Evolutionary conservation across 2,329 filamentous ascomycete species (phyloP).

Genomic region (Tolypocladium pustulatum): DNA sequence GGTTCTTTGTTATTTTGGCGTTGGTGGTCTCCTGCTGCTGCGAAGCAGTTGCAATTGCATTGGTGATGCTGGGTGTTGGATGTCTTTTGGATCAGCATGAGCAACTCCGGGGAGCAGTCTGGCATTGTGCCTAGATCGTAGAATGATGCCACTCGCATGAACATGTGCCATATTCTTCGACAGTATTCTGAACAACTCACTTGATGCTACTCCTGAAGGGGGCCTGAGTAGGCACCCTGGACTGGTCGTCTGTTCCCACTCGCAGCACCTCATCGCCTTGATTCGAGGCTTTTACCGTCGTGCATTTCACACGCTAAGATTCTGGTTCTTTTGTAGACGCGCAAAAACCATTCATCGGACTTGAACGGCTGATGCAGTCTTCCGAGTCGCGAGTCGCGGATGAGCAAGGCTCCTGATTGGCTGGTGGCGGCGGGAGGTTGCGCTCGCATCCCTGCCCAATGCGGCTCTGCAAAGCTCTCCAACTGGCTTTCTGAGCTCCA

Average conservation of each 20-base stretch:
- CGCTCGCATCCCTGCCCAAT: neutral
- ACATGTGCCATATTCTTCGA: neutral
- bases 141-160: neutral
- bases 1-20: conserved; percentile 3
- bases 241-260: neutral
- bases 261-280: neutral
- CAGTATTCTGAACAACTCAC: neutral
- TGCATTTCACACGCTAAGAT: too few species aligned
- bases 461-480: neutral
- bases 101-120: neutral
- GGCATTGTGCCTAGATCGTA: neutral
- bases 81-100: neutral
- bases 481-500: neutral
- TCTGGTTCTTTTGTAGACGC: neutral
- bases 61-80: neutral
- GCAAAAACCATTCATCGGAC: neutral
- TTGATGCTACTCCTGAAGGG: too few species aligned
- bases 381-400: neutral
- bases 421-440: neutral
- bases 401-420: neutral
- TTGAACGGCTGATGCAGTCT: too few species aligned
- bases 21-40: conserved; percentile 1
- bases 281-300: too few species aligned
- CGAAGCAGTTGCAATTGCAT: neutral
- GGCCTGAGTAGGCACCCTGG: too few species aligned